A percentile compares a stretch with the other conserved stretches of the same genome.
phyloP scores from a whole-genome alignment of 1,139 yeast genomes.

The Yamadazyma buinensis region DNA sequence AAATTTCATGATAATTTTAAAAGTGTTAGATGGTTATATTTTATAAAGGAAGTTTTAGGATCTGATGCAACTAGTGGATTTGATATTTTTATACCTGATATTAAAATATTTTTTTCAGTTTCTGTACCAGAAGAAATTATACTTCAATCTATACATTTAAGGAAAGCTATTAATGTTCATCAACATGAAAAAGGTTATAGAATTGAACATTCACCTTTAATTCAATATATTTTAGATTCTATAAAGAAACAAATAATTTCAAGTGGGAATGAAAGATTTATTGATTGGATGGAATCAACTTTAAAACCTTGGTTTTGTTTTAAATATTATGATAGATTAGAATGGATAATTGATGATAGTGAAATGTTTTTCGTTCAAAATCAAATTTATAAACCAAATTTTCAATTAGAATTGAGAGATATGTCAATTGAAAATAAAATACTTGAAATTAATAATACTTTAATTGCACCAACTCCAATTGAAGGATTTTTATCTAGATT shows the following conservation, averaged over 20 bases:
- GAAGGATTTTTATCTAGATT: slow-evolving; percentile 74
- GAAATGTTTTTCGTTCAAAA: slow-evolving; percentile 39
- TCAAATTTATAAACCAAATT: slow-evolving; percentile 19
- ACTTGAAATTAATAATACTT: neutral
- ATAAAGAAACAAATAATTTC: slow-evolving; percentile 13
- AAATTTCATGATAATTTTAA: slow-evolving; percentile 49
- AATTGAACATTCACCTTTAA: slow-evolving; percentile 25
- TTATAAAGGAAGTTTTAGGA: slow-evolving; percentile 46
- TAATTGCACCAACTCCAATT: slow-evolving; percentile 48
- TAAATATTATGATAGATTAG: slow-evolving; percentile 68
- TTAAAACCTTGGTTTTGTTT: slow-evolving; percentile 50
- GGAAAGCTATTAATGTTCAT: slow-evolving; percentile 10
- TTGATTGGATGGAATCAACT: slow-evolving; percentile 7
- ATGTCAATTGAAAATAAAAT: slow-evolving; percentile 16
- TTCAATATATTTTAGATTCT: slow-evolving; percentile 29
- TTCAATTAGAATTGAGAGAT: slow-evolving; percentile 57
- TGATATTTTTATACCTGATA: slow-evolving; percentile 13
- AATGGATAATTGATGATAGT: slow-evolving; percentile 63
- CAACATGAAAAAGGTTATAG: slow-evolving; percentile 30
- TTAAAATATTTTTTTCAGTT: slow-evolving; percentile 25
- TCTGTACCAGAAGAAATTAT: slow-evolving; percentile 46
- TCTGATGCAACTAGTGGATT: slow-evolving; percentile 16
- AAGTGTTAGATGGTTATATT: slow-evolving; percentile 61
- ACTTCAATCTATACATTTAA: slow-evolving; percentile 12
- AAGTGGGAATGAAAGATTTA: slow-evolving; percentile 4